Percentiles rank a stretch among this genome's conserved stretches.
These are phyloP conservation scores for Dispira simplex DNA, from an alignment of 192 early-diverging fungal species.

Conservation along the genomic window DNA sequence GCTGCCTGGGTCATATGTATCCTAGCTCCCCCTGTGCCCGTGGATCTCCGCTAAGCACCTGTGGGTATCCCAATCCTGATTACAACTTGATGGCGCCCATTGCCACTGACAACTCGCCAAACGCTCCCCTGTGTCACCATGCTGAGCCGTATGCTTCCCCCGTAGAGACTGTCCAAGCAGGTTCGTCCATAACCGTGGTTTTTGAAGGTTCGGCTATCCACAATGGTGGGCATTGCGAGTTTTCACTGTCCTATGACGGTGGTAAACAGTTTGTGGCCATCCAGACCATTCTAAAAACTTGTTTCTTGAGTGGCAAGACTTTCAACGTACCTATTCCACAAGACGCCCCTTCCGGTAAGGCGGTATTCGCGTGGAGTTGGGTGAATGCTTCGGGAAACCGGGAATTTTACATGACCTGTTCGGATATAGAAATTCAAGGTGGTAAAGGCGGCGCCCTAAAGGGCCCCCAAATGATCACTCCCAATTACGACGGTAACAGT, in stretches of 20 bases:
- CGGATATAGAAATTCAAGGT: constrained; percentile 18
- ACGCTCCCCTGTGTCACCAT: constrained; percentile 15
- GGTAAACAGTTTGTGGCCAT: constrained; percentile 22
- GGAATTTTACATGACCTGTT: constrained; percentile 26
- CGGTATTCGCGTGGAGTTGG: constrained; percentile 21
- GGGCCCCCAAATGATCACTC: constrained; percentile 11
- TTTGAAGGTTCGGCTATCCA: constrained; percentile 13
- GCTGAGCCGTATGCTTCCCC: constrained; percentile 11
- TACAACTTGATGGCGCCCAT: constrained; percentile 18
- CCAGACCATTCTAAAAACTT: constrained; percentile 10
- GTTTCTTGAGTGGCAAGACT: not conserved
- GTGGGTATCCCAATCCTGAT: not conserved
- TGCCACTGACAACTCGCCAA: constrained; percentile 5
- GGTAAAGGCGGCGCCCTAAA: constrained; percentile 8
- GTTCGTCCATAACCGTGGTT: not conserved
- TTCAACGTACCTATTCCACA: constrained; percentile 17
- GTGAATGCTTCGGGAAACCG: constrained; percentile 22
- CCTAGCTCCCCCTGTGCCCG: not conserved
- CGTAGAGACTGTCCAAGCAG: constrained; percentile 1
- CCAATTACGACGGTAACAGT: constrained; percentile 8
- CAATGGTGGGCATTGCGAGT: constrained; percentile 26
- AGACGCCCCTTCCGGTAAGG: constrained; percentile 12
- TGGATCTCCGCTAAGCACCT: not conserved
- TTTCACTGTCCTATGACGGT: constrained; percentile 21
- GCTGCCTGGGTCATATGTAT: not conserved